Evolutionary conservation across 106 monocot species (phyloP), one percentile per base, ranked within the genome.

Genomic region (Dioscorea alata): DNA sequence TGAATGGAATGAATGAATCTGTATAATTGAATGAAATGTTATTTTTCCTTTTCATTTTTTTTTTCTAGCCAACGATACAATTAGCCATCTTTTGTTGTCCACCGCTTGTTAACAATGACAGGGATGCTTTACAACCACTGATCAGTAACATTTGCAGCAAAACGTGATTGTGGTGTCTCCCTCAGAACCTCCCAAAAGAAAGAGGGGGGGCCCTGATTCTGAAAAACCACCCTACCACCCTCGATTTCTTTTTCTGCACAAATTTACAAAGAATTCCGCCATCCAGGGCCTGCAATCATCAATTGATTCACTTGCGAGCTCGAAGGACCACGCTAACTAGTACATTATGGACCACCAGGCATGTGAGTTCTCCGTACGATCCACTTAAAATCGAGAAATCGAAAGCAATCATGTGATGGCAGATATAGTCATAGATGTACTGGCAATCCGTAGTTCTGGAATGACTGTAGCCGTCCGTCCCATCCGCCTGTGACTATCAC

Each of bases 371-470:
- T 28, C 50, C 51, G 50, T 52, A 33, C 22, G 64, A 28, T 51
- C 15, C 22, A 64, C 23, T 60, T 72, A 50, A 34, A 22, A 66
- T 50, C 19, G 2, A 35, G 65, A 19, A 42, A 65, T 20, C 35
- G 15, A 13, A 72, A 21, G 42, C 0, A 23, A 71, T 61, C 50
- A 49, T 66, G 59, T 23, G 50, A 32, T 31, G 18, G 22, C 15
- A 20, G 49, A 48, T 33, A 54, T 34, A 70, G 14, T 84, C 77
- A 90, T 17, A 68, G 53, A 15, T 68, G 62, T 17, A 79, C 69
- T 0, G 92, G 97, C 54, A 99, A 76, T 21, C 97, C 97, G 28
- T 81, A 99, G 69, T 99, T 99, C 58, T 79, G 86, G 73, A 83
- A 99, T 3, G 85, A 80, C 57, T 77, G 76, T 72, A 99, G 89